phyloP scores from a whole-genome alignment of 2,329 filamentous ascomycete genomes.

The Fusarium chaquense region DNA sequence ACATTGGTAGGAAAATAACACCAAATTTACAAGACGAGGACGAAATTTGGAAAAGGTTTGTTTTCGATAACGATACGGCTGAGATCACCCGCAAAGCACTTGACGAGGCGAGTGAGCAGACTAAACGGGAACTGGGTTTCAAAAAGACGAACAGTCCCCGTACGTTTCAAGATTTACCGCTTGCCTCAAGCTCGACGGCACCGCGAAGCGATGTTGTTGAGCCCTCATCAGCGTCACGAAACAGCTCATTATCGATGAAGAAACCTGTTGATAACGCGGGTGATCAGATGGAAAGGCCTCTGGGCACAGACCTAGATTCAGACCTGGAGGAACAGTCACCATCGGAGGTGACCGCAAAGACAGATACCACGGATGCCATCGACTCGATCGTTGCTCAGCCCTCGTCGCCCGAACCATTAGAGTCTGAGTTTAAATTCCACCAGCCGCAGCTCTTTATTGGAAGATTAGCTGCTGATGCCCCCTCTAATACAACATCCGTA shows the following conservation, averaged over 20 bases:
- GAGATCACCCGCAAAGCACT: conserved; percentile 40
- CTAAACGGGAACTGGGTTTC: conserved; percentile 25
- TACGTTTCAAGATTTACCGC: conserved; percentile 25
- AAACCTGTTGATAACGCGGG: background rate
- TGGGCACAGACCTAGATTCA: background rate
- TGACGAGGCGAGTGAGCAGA: conserved; percentile 41
- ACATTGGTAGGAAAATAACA: background rate
- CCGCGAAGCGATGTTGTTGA: conserved; percentile 36
- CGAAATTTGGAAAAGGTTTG: conserved; percentile 49
- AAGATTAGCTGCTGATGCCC: conserved; percentile 40
- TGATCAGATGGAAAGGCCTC: background rate
- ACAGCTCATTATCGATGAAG: conserved; percentile 9
- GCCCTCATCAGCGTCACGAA: conserved; percentile 32
- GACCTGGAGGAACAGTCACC: background rate
- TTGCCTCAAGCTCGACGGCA: conserved; percentile 9
- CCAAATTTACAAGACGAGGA: conserved; percentile 44
- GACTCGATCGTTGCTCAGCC: conserved; percentile 29
- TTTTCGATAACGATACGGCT: conserved; percentile 42
- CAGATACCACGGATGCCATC: conserved; percentile 14
- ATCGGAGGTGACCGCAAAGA: conserved; percentile 11
- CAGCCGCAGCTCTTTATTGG: conserved; percentile 52
- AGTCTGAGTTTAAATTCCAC: conserved; percentile 47
- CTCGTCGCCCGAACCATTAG: conserved; percentile 34
- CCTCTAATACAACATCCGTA: conserved; percentile 5
- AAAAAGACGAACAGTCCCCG: background rate